Evolutionary conservation across 1,284 basidiomycete species (phyloP).

Genomic region (Ceratorhiza oryzae-sativae): DNA sequence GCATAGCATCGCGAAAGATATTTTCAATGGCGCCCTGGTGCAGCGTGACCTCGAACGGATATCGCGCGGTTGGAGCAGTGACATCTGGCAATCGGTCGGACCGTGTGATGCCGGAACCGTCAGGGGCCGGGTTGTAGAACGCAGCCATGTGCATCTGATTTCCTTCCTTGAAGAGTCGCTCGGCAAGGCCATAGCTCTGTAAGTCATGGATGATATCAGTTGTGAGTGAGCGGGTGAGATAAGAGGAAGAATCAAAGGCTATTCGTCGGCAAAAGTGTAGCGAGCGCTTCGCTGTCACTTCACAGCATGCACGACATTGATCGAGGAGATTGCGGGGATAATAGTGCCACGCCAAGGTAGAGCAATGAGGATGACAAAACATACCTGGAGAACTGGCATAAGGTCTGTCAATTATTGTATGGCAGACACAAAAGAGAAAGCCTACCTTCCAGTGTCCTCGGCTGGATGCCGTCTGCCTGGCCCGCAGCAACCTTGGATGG

Average conservation of each 20-base stretch:
- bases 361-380: background rate
- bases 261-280: slow-evolving; percentile 20
- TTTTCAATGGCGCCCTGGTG: slow-evolving; percentile 77
- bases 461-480: slow-evolving; percentile 81
- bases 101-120: slow-evolving; percentile 67
- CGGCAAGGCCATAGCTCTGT: slow-evolving; percentile 77
- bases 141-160: slow-evolving; percentile 73
- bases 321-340: slow-evolving; percentile 12
- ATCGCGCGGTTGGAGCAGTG: slow-evolving; percentile 64
- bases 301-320: slow-evolving; percentile 23
- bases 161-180: slow-evolving; percentile 67
- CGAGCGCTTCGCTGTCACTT: slow-evolving; percentile 37
- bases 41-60: slow-evolving; percentile 74
- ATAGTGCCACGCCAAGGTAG: background rate
- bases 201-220: slow-evolving; percentile 16
- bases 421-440: slow-evolving; percentile 54
- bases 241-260: slow-evolving; percentile 26
- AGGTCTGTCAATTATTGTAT: slow-evolving; percentile 68
- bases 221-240: background rate
- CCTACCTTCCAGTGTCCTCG: slow-evolving; percentile 68
- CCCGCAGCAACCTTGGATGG: slow-evolving; percentile 63
- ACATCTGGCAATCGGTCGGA: slow-evolving; percentile 67
- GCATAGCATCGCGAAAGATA: slow-evolving; percentile 71
- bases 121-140: slow-evolving; percentile 70
- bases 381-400: slow-evolving; percentile 24